Base-by-base conservation (phyloP, 116 monocot species). In the Cymodocea nodosa region DNA sequence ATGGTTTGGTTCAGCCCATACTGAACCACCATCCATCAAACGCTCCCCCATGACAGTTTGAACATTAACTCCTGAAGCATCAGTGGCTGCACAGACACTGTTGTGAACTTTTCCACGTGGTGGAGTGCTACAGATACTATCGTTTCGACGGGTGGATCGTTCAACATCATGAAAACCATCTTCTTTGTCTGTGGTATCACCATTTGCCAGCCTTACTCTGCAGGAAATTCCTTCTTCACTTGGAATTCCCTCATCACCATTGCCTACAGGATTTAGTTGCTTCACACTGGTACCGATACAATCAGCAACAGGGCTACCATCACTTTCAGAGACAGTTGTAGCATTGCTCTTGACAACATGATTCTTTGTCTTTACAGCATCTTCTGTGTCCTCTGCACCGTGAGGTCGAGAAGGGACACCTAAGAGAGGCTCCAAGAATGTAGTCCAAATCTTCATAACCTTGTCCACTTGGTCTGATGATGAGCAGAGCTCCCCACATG, bases 401-500 rank as follows among this genome's bases (percentile, higher is more conserved):
- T 73, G 77, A 60, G 72, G 62, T 35, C 79, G 81, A 65, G 81
- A 66, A 55, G 40, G 75, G 71, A 84, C 78, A 63, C 90, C 90
- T 54, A 95, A 24, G 30, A 87, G 68, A 15, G 82, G 81, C 67
- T 95, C 95, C 59, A 95, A 60, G 70, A 95, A 95, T 16, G 78
- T 74, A 34, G 85, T 82, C 90, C 90, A 95, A 17, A 90, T 73
- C 37, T 52, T 79, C 81, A 95, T 75, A 17, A 90, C 81, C 83
- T 87, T 85, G 39, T 85, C 81, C 34, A 81, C 57, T 72, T 90
- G 95, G 14, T 90, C 95, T 24, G 74, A 59, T 4, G 94, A 87
- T 52, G 81, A 68, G 63, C 85, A 90, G 34, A 95, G 77, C 77
- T 95, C 95, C 63, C 83, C 75, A 73, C 90, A 90, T 13, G 95